Conservation (phyloP, 2,329 filamentous ascomycete species). For the Neurospora sp. region DNA sequence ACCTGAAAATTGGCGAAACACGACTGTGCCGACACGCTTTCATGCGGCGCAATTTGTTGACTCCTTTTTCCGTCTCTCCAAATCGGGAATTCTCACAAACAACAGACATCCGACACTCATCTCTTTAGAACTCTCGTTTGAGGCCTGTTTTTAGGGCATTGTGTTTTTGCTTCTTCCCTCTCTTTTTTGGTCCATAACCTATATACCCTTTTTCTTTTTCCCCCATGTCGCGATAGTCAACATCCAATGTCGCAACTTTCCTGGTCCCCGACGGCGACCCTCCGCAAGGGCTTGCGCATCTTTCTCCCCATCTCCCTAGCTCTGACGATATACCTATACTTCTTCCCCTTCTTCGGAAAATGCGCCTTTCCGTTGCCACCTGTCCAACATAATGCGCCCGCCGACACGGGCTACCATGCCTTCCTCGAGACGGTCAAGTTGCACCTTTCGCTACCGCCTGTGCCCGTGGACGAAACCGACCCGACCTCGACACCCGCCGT, state of each 20-base stretch:
- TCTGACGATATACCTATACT: slow-evolving; percentile 70
- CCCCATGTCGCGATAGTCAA: neutral
- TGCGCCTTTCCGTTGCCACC: slow-evolving; percentile 66
- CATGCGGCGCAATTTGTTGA: neutral
- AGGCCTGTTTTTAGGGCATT: neutral
- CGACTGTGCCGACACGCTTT: neutral
- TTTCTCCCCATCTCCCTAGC: slow-evolving; percentile 57
- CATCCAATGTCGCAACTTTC: neutral
- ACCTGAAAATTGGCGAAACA: neutral
- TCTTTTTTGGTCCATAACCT: neutral
- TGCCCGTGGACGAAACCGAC: slow-evolving; percentile 13
- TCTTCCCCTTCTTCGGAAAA: slow-evolving; percentile 71
- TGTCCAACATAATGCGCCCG: slow-evolving; percentile 3
- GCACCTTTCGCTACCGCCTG: slow-evolving; percentile 28
- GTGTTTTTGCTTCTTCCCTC: neutral
- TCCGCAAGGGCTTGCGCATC: slow-evolving; percentile 47
- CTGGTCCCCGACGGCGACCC: slow-evolving; percentile 30
- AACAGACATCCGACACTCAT: neutral
- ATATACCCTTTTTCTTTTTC: neutral
- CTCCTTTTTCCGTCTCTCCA: neutral
- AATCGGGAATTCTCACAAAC: neutral
- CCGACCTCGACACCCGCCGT: slow-evolving; percentile 14
- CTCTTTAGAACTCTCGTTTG: neutral
- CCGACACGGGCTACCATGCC: slow-evolving; percentile 17
- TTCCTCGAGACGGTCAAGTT: slow-evolving; percentile 31